Conservation (phyloP, 2,329 filamentous ascomycete genomes). For the Trichophaea hybrida region DNA sequence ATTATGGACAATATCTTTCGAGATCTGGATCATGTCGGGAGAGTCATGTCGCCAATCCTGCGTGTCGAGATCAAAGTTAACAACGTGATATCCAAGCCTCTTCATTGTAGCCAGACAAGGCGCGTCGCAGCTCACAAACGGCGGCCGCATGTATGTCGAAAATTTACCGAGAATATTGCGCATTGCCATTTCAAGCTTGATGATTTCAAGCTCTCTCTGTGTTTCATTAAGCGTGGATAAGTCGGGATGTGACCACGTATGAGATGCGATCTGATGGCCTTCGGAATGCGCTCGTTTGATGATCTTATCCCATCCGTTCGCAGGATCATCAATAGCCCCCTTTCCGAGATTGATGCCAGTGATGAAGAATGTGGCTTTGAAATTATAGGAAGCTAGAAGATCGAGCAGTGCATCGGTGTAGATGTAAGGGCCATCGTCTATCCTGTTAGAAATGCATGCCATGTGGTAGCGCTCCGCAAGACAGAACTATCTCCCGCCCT, state of each 20-base stretch:
- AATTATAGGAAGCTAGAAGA: conserved; percentile 37
- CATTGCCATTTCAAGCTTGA: conserved; percentile 38
- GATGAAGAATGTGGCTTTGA: conserved; percentile 41
- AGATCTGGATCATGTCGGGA: conserved; percentile 37
- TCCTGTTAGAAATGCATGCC: conserved; percentile 11
- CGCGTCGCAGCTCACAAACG: conserved; percentile 35
- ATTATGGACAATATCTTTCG: conserved; percentile 40
- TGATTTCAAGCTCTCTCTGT: conserved; percentile 35
- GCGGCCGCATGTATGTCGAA: conserved; percentile 38
- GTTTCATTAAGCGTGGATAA: conserved; percentile 30
- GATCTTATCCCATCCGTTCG: conserved; percentile 33
- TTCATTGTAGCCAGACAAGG: conserved; percentile 31
- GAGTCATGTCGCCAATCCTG: conserved; percentile 46
- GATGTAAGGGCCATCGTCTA: conserved; percentile 16
- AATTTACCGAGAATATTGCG: conserved; percentile 34
- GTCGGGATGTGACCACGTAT: conserved; percentile 41
- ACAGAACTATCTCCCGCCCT: conserved; percentile 28
- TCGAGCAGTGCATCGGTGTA: conserved; percentile 34
- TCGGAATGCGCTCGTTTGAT: conserved; percentile 36
- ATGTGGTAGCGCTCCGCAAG: background rate
- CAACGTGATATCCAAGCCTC: conserved; percentile 26
- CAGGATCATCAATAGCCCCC: conserved; percentile 32
- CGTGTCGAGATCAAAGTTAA: conserved; percentile 47
- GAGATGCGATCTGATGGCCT: conserved; percentile 42
- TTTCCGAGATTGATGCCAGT: conserved; percentile 21